phyloP scores from a whole-genome alignment of 768 basidiomycete genomes.

The Suillus subaureus region DNA sequence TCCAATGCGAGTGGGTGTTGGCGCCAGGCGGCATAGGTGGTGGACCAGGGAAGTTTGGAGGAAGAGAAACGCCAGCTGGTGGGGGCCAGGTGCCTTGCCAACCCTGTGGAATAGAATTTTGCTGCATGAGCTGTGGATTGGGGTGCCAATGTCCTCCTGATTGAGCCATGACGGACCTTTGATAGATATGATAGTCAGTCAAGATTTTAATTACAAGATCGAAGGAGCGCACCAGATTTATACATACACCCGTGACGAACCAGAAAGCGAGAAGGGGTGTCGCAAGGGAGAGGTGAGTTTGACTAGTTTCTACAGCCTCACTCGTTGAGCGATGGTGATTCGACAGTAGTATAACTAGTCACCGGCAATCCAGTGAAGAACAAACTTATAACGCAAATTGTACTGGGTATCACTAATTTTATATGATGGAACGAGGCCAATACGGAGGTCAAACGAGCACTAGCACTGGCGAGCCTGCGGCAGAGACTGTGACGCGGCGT shows the following conservation, averaged over 20 bases:
- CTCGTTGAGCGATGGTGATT: background rate
- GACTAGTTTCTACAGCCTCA: background rate
- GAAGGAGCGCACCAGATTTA: background rate
- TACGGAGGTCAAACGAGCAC: slow-evolving; percentile 2
- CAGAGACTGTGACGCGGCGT: background rate
- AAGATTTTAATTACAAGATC: background rate
- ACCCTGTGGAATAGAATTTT: slow-evolving; percentile 22
- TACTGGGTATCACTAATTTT: background rate
- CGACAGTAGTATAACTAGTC: background rate
- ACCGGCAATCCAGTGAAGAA: background rate
- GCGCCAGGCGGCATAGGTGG: slow-evolving; percentile 60
- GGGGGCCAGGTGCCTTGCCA: slow-evolving; percentile 43
- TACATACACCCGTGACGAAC: too few species aligned
- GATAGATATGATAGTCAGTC: background rate
- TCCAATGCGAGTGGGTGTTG: slow-evolving; percentile 48
- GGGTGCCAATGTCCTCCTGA: slow-evolving; percentile 27
- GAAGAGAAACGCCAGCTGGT: slow-evolving; percentile 27
- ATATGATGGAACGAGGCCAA: background rate
- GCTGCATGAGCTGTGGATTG: slow-evolving; percentile 37
- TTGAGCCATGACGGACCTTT: slow-evolving; percentile 4
- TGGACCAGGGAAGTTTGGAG: slow-evolving; percentile 42
- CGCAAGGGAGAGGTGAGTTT: background rate
- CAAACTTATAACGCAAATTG: background rate
- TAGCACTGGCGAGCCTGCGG: slow-evolving; percentile 5
- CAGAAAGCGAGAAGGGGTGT: background rate